Percentiles rank a stretch among this genome's conserved stretches.
Conservation (phyloP, 2,329 filamentous ascomycete species). For the Pseudocercospora crystallina region DNA sequence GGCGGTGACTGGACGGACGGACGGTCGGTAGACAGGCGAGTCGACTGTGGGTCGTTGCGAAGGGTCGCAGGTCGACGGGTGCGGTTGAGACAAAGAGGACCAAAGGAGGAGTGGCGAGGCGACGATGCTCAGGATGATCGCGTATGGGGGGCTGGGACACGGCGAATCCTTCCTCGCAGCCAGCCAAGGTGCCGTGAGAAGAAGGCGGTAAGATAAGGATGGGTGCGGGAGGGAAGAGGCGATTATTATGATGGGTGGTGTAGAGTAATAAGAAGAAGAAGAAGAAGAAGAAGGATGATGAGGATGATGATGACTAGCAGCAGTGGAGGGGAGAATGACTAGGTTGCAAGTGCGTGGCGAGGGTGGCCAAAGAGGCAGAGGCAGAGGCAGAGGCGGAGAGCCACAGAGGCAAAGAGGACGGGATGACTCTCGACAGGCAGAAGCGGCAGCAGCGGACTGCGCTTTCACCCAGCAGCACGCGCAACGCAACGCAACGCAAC, state of each 20-base stretch:
- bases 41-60: background rate
- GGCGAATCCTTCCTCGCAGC: slow-evolving; percentile 21
- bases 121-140: background rate
- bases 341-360: slow-evolving; percentile 1
- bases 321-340: background rate
- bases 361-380: slow-evolving; percentile 53
- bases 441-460: too few species aligned
- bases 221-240: background rate
- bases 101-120: slow-evolving; percentile 1
- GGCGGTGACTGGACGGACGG: slow-evolving; percentile 25
- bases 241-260: slow-evolving; percentile 1
- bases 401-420: slow-evolving; percentile 3
- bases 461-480: too few species aligned
- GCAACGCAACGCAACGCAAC: too few species aligned
- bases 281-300: slow-evolving; percentile 4
- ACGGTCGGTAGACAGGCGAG: slow-evolving; percentile 2
- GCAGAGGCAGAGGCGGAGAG: slow-evolving; percentile 34
- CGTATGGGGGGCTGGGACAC: background rate
- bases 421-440: too few species aligned
- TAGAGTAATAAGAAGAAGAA: slow-evolving; percentile 4
- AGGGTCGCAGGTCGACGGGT: slow-evolving; percentile 4
- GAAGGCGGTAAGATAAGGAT: background rate
- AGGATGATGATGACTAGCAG: slow-evolving; percentile 6
- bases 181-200: slow-evolving; percentile 8
- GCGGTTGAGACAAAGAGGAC: background rate